These are phyloP conservation scores for Suhomyces faveliae DNA, from an alignment of 805 yeast genomes.

Conservation along the genomic window DNA sequence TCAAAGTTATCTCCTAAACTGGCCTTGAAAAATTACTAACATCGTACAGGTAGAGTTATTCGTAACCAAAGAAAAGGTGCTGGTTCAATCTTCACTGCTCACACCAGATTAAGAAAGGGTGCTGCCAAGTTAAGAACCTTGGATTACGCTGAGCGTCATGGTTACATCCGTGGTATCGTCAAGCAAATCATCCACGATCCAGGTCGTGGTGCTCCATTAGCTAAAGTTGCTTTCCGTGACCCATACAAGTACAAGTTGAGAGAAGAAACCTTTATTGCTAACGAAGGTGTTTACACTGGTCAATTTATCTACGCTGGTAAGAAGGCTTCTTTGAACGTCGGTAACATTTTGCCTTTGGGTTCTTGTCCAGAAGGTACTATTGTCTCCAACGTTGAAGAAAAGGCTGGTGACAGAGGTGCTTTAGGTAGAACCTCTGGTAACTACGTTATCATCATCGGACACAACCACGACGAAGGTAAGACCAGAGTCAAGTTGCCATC, in stretches of 20 bases:
- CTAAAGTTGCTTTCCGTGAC: slow-evolving; percentile 93
- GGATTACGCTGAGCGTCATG: slow-evolving; percentile 99
- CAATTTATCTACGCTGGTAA: slow-evolving; percentile 99
- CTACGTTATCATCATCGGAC: slow-evolving; percentile 98
- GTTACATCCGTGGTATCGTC: slow-evolving; percentile 99
- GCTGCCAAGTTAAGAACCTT: slow-evolving; percentile 99
- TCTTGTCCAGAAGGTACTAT: slow-evolving; percentile 99
- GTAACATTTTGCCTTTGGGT: slow-evolving; percentile 96
- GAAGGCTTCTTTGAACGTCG: slow-evolving; percentile 94
- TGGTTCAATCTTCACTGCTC: slow-evolving; percentile 99
- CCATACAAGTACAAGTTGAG: slow-evolving; percentile 98
- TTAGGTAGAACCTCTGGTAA: slow-evolving; percentile 99
- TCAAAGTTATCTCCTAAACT: slow-evolving; percentile 26
- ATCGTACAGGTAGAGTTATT: slow-evolving; percentile 88
- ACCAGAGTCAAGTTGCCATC: slow-evolving; percentile 99
- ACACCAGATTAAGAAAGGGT: slow-evolving; percentile 99
- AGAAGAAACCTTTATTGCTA: slow-evolving; percentile 98
- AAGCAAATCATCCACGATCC: slow-evolving; percentile 99
- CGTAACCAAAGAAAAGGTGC: slow-evolving; percentile 99
- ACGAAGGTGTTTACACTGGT: slow-evolving; percentile 99
- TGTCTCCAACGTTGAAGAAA: slow-evolving; percentile 97
- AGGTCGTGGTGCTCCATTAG: slow-evolving; percentile 99
- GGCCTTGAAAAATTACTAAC: slow-evolving; percentile 10
- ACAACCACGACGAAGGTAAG: slow-evolving; percentile 98
- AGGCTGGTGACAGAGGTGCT: slow-evolving; percentile 99